Conservation (phyloP, 805 yeast genomes). For the Wickerhamiella nectarea region DNA sequence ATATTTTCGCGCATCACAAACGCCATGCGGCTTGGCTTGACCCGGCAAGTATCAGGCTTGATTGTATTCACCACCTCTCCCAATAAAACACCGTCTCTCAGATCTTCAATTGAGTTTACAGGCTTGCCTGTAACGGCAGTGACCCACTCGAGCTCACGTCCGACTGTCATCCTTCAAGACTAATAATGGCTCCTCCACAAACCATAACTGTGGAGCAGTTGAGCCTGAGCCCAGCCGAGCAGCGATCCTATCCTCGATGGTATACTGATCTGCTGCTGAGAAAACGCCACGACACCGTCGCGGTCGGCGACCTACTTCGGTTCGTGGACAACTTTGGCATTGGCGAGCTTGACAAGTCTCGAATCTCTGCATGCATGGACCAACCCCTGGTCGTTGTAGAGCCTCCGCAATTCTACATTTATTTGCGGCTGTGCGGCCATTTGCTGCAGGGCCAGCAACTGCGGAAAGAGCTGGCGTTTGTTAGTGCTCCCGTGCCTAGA, state of each 20-base stretch:
- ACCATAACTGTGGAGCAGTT: slow-evolving; percentile 22
- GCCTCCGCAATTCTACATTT: slow-evolving; percentile 83
- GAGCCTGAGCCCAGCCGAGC: slow-evolving; percentile 65
- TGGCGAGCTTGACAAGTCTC: slow-evolving; percentile 34
- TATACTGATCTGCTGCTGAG: slow-evolving; percentile 70
- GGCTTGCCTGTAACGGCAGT: neutral
- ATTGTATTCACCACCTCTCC: slow-evolving; percentile 1
- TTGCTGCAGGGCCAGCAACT: slow-evolving; percentile 40
- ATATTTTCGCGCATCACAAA: slow-evolving; percentile 39
- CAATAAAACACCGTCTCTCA: slow-evolving; percentile 1
- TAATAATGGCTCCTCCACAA: neutral
- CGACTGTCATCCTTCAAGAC: neutral
- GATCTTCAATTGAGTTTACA: slow-evolving; percentile 1
- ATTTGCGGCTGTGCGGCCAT: slow-evolving; percentile 68
- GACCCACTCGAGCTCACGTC: slow-evolving; percentile 9
- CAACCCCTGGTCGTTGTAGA: slow-evolving; percentile 41
- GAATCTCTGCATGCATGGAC: slow-evolving; percentile 23
- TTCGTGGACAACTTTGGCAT: slow-evolving; percentile 70
- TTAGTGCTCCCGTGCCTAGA: slow-evolving; percentile 53
- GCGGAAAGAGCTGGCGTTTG: slow-evolving; percentile 24
- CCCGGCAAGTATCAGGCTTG: neutral
- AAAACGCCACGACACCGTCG: slow-evolving; percentile 47
- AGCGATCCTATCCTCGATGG: slow-evolving; percentile 83
- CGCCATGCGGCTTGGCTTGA: slow-evolving; percentile 4
- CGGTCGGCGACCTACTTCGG: slow-evolving; percentile 60